Evolutionary conservation across 2,329 filamentous ascomycete species (phyloP), one percentile per base, ranked within the genome.

Genomic region (Davidsoniella virescens): DNA sequence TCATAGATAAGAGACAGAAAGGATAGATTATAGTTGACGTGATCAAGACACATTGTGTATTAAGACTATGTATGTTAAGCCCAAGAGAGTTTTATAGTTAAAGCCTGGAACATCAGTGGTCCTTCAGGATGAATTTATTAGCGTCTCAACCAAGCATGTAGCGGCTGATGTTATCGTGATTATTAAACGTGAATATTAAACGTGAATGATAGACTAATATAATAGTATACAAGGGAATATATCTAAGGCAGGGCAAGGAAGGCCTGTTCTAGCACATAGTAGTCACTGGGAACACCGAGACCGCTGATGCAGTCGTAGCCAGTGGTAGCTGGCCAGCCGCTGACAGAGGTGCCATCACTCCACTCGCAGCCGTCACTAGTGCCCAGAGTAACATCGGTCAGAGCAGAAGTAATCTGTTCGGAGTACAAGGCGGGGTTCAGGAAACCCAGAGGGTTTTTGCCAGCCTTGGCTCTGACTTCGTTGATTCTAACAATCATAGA

Each of bases 401-500:
- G 57, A 5, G 63, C 61, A 0, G 46, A 54, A 36, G 60, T 60
- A 18, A 70, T 65, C 47, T 60, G 52, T 1, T 56, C 44, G 2
- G 63, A 63, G 56, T 76, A 75, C 23, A 76, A 59, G 39, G 59
- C 55, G 25, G 67, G 65, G 55, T 77, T 78, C 36, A 77, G 60
- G 63, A 71, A 79, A 0, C 75, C 76, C 7, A 77, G 59, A 1
- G 67, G 61, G 5, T 61, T 58, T 64, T 71, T 74, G 3, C 71
- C 70, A 2, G 59, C 61, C 2, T 68, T 62, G 44, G 75, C 58
- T n/a, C 73, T 61, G 49, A 66, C 68, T 51, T 76, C 73, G 53
- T 78, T 76, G 50, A 76, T 65, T 4, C 75, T 61, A 3, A 72
- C 69, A 44, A 79, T 61, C 59, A 78, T 67, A 20, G 71, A 63